These are phyloP conservation scores for Lizanozyma gosingica DNA, from an alignment of 1,139 yeast species.

Conservation along the genomic window DNA sequence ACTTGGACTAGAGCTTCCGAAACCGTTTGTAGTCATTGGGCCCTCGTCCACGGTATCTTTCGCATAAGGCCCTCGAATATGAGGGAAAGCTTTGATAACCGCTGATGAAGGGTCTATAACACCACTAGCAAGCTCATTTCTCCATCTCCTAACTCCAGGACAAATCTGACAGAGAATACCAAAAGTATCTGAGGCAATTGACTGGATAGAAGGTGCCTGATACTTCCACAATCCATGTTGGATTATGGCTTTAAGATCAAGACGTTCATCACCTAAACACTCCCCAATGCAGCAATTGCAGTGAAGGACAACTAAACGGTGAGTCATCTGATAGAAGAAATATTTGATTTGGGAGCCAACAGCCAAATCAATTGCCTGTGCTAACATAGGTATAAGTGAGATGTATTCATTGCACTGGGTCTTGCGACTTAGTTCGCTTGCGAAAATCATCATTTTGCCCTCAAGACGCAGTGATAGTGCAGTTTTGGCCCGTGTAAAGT, in stretches of 20 bases:
- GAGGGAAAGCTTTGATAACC: no score
- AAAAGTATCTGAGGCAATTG: conserved; percentile 3
- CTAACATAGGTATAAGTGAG: conserved; percentile 24
- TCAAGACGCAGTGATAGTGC: conserved; percentile 6
- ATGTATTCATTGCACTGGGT: conserved; percentile 22
- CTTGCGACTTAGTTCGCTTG: conserved; percentile 15
- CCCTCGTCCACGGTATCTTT: no score
- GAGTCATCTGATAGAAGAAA: conserved; percentile 21
- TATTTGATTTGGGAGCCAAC: conserved; percentile 10
- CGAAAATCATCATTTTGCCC: conserved; percentile 17
- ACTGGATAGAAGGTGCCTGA: conserved; percentile 1
- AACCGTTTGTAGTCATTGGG: neutral
- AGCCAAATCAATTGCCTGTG: conserved; percentile 23
- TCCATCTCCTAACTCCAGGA: neutral
- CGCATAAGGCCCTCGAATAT: no score
- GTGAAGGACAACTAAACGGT: conserved; percentile 19
- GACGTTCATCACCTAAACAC: conserved; percentile 16
- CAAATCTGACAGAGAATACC: conserved; percentile 4
- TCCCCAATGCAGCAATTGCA: conserved; percentile 27
- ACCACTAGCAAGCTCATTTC: neutral
- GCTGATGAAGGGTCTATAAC: neutral
- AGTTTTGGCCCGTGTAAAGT: neutral
- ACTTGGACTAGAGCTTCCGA: neutral
- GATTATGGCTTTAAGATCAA: conserved; percentile 19
- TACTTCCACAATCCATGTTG: conserved; percentile 23